Base-by-base conservation (phyloP, 2,329 filamentous ascomycete genomes). In the Fusarium subtropicale region DNA sequence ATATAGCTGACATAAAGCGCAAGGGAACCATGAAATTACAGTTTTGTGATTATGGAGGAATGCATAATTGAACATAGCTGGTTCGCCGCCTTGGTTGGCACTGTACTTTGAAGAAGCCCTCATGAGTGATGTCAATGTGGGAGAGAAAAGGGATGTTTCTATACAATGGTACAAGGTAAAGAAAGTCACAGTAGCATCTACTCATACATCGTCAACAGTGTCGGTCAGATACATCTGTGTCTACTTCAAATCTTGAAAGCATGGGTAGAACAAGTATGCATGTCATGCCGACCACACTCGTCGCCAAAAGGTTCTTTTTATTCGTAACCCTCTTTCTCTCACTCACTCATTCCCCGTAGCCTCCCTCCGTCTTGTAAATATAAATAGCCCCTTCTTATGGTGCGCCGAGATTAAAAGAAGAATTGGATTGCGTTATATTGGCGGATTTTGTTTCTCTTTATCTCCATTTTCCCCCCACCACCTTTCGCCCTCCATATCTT, bases 101-200 rank as follows among this genome's bases (percentile, higher is more conserved):
- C 50, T 56, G 47, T 33, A 56, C 34, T 56, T 45, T 41, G 34
- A 34, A 30, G 20, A 11, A 22, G n/a, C 39, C 20, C 22, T 30
- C n/a, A 26, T 22, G 22, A 18, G 54, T 65, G 54, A 60, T 60
- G 26, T 31, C 22, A 30, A 30, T 22, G 26, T 39, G 30, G 22
- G 53, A 63, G 53, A 62, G 64, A 55, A 69, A 60, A 69, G 66
- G 65, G 69, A 64, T 45, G 67, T 68, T 74, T 80, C 76, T 80
- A 79, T 79, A 79, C 77, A 80, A 75, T 78, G 76, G 68, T 79
- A 79, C 77, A 79, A 73, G 71, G 69, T 61, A 59, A 51, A 61
- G 63, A 61, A 51, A 61, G 63, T 66, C 63, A 72, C 68, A 73
- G 60, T 48, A 61, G 68, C 56, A 38, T 69, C 53, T 62, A 59